These are phyloP conservation scores for Gossypium raimondii DNA, from an alignment of 345 rosid genomes.

Conservation along the genomic window DNA sequence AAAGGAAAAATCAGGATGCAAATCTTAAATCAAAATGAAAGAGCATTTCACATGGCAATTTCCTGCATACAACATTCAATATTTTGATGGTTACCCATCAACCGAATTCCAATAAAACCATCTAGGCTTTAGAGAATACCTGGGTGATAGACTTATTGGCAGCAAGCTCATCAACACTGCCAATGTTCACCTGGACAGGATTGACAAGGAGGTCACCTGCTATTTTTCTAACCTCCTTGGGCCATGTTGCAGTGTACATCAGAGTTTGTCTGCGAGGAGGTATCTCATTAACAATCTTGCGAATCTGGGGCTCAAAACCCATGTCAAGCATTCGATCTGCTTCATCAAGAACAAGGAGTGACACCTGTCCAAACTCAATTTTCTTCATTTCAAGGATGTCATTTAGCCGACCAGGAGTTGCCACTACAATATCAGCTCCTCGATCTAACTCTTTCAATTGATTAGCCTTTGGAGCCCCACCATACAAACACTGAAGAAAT, in stretches of 20 bases:
- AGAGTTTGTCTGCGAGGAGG: conserved; percentile 89
- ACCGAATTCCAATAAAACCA: not conserved
- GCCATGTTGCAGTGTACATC: conserved; percentile 99
- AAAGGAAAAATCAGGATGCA: not conserved
- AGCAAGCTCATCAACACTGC: conserved; percentile 89
- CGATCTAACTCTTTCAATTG: conserved; percentile 77
- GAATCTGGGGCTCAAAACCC: conserved; percentile 98
- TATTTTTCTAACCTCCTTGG: conserved; percentile 92
- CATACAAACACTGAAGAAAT: conserved; percentile 79
- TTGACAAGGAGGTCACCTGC: conserved; percentile 84
- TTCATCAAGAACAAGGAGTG: conserved; percentile 93
- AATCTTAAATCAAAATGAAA: not conserved
- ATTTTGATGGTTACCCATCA: not conserved
- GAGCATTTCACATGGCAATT: not conserved
- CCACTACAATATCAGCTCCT: conserved; percentile 98
- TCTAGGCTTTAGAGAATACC: conserved; percentile 32
- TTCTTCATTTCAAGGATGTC: conserved; percentile 86
- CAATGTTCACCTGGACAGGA: conserved; percentile 96
- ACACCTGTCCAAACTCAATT: conserved; percentile 76
- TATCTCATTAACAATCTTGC: conserved; percentile 91
- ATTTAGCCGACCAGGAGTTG: conserved; percentile 96
- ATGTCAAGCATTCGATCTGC: conserved; percentile 99
- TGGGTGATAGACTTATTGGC: conserved; percentile 97
- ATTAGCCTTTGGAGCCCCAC: conserved; percentile 93
- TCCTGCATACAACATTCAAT: not conserved